A percentile compares a stretch with the other conserved stretches of the same genome.
phyloP scores from a whole-genome alignment of 202 grass and related monocot species.

The Carex arenaria region DNA sequence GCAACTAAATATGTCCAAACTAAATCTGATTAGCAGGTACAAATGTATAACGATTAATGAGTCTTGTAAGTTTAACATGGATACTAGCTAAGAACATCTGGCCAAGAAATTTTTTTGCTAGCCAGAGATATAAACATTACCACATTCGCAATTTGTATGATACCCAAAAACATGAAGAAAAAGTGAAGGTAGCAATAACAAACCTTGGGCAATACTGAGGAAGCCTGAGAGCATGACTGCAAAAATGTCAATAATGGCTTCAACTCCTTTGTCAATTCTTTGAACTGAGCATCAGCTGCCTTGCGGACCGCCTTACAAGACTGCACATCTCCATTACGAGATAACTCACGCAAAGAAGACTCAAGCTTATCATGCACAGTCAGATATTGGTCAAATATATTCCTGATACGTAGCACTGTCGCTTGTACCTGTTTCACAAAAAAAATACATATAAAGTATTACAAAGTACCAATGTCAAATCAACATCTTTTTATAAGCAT shows the following conservation, averaged over 20 bases:
- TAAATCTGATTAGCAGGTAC: neutral
- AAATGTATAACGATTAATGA: neutral
- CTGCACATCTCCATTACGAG: conserved; percentile 76
- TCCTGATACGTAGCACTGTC: conserved; percentile 63
- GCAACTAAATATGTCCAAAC: neutral
- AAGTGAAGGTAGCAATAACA: conserved; percentile 5
- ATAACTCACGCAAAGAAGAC: conserved; percentile 66
- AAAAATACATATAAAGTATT: neutral
- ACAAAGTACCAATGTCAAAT: neutral
- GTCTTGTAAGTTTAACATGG: neutral
- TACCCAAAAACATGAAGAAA: neutral
- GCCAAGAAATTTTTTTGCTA: neutral
- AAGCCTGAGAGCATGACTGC: conserved; percentile 69
- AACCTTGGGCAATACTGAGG: conserved; percentile 87
- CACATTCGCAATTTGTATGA: neutral
- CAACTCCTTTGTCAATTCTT: conserved; percentile 83
- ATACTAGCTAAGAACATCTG: neutral
- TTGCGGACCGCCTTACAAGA: conserved; percentile 82
- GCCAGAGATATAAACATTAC: neutral
- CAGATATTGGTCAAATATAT: conserved; percentile 64
- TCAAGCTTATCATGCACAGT: conserved; percentile 83
- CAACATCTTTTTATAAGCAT: neutral
- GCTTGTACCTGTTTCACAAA: conserved; percentile 55
- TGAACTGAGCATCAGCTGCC: conserved; percentile 81
- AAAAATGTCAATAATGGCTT: conserved; percentile 60